Conservation (phyloP, 106 monocot genomes). For the Hemerocallis citrina region DNA sequence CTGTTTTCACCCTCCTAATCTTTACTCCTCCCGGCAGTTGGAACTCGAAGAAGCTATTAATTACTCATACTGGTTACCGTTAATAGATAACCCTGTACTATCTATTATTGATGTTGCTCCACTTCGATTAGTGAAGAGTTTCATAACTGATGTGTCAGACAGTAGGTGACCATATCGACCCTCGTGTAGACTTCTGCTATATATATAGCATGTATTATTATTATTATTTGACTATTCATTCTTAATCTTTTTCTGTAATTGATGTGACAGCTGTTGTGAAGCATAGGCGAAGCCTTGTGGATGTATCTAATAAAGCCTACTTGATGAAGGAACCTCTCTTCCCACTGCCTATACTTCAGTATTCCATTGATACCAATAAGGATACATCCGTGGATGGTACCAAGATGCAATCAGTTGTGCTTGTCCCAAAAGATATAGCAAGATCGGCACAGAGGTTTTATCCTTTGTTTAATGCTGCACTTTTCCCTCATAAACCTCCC, state of each 20-base stretch:
- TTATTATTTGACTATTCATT: background rate
- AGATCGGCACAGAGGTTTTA: slow-evolving; percentile 53
- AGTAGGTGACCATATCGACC: slow-evolving; percentile 43
- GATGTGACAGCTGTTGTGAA: slow-evolving; percentile 39
- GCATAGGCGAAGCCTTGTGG: slow-evolving; percentile 36
- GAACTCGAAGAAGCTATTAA: slow-evolving; percentile 17
- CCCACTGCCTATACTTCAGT: slow-evolving; percentile 15
- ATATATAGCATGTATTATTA: slow-evolving; percentile 1
- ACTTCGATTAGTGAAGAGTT: slow-evolving; percentile 48
- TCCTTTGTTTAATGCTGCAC: slow-evolving; percentile 55
- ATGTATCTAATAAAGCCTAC: slow-evolving; percentile 26
- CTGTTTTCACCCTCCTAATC: slow-evolving; percentile 46
- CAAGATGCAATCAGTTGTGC: slow-evolving; percentile 57
- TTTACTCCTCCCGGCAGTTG: slow-evolving; percentile 28
- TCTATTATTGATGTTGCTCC: slow-evolving; percentile 83
- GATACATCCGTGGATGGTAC: slow-evolving; percentile 17
- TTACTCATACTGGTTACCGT: slow-evolving; percentile 39
- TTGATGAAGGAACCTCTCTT: slow-evolving; percentile 70
- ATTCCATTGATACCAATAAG: slow-evolving; percentile 14
- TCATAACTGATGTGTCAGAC: slow-evolving; percentile 55
- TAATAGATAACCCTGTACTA: slow-evolving; percentile 26
- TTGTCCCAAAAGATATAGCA: slow-evolving; percentile 74
- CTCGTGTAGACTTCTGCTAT: background rate
- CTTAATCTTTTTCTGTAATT: slow-evolving; percentile 8
- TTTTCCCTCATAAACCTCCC: slow-evolving; percentile 91